Evolutionary conservation across 1,284 basidiomycete species (phyloP).

Genomic region (Rhodotorula mucilaginosa): DNA sequence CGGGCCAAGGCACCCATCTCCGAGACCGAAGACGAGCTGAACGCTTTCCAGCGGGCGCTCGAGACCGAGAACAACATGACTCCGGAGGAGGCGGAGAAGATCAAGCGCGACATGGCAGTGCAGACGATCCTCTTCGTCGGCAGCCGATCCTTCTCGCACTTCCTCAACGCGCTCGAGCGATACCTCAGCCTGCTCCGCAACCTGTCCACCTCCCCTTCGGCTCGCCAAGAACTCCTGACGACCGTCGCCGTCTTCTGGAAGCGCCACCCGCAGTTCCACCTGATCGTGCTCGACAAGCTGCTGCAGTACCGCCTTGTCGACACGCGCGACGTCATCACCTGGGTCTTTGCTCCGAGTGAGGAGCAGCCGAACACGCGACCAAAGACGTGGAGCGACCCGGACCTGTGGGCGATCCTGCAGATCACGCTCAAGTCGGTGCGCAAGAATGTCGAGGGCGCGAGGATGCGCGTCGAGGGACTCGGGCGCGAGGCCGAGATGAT

Average conservation of each 20-base stretch:
- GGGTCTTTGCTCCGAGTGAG: slow-evolving; percentile 65
- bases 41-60: slow-evolving; percentile 53
- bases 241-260: slow-evolving; percentile 76
- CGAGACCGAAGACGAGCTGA: slow-evolving; percentile 61
- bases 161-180: slow-evolving; percentile 92
- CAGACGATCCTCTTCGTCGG: slow-evolving; percentile 89
- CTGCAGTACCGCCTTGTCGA: slow-evolving; percentile 98
- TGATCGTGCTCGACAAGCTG: slow-evolving; percentile 92
- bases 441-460: slow-evolving; percentile 73
- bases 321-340: slow-evolving; percentile 82
- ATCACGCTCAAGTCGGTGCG: slow-evolving; percentile 83
- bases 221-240: slow-evolving; percentile 67
- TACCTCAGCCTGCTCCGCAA: slow-evolving; percentile 85
- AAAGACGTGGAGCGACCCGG: slow-evolving; percentile 55
- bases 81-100: slow-evolving; percentile 59
- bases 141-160: slow-evolving; percentile 93
- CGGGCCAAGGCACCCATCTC: slow-evolving; percentile 70
- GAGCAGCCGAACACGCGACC: slow-evolving; percentile 48
- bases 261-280: slow-evolving; percentile 74
- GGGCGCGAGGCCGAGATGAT: slow-evolving; percentile 66
- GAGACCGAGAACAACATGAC: slow-evolving; percentile 39
- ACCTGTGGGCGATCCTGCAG: slow-evolving; percentile 79
- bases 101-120: slow-evolving; percentile 75
- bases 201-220: slow-evolving; percentile 60
- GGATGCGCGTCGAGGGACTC: slow-evolving; percentile 66